These are phyloP conservation scores for Aphanomyces stellatus DNA, from an alignment of 352 stramenopile species.

Conservation along the genomic window DNA sequence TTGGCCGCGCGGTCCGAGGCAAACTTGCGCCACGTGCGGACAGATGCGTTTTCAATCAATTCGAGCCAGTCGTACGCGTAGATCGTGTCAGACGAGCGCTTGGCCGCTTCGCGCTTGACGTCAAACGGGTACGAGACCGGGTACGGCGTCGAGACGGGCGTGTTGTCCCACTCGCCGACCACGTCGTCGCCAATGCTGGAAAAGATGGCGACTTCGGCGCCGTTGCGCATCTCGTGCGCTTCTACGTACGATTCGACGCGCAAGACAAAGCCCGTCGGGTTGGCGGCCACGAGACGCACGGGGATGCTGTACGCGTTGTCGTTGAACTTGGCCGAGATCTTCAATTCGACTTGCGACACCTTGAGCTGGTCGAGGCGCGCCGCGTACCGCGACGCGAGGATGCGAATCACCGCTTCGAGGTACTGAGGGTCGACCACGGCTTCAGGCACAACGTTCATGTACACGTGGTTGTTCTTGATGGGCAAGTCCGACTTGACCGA, in stretches of 20 bases:
- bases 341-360: constrained; percentile 96
- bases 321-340: constrained; percentile 92
- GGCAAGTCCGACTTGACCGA: constrained; percentile 81
- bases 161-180: constrained; percentile 91
- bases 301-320: constrained; percentile 90
- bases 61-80: constrained; percentile 99
- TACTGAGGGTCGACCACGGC: constrained; percentile 92
- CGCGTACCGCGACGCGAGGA: constrained; percentile 78
- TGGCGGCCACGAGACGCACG: constrained; percentile 93
- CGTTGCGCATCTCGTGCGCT: constrained; percentile 45
- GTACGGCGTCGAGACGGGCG: constrained; percentile 95
- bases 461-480: constrained; percentile 98
- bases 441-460: constrained; percentile 96
- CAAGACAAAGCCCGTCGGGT: constrained; percentile 99
- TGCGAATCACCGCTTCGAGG: constrained; percentile 94
- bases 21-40: constrained; percentile 92
- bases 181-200: constrained; percentile 85
- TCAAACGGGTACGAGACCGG: constrained; percentile 94
- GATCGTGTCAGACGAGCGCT: constrained; percentile 95
- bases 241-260: constrained; percentile 99
- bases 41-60: constrained; percentile 95
- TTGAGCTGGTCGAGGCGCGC: constrained; percentile 87
- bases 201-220: constrained; percentile 76
- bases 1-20: constrained; percentile 62
- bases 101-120: constrained; percentile 86